These are phyloP conservation scores for Medakamo hakoo DNA, from an alignment of 139 green algal species.

Conservation along the genomic window DNA sequence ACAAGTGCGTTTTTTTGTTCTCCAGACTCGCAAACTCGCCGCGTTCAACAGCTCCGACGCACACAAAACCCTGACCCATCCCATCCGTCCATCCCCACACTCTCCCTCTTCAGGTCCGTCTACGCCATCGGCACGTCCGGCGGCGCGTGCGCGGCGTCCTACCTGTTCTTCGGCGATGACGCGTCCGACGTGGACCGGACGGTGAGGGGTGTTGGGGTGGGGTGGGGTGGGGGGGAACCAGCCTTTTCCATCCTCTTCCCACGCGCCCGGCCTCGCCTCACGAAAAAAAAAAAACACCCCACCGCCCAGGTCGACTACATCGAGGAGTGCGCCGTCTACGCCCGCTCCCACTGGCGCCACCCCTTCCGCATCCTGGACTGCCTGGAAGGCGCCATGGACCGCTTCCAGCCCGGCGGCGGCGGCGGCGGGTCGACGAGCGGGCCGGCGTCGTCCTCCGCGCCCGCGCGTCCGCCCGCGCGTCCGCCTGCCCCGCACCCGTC, in stretches of 20 bases:
- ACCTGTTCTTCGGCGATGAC: slow-evolving; percentile 2
- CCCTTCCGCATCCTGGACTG: slow-evolving; percentile 5
- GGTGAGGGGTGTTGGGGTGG: background rate
- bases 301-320: background rate
- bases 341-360: background rate
- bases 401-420: background rate
- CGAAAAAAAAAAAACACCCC: background rate
- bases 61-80: background rate
- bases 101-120: slow-evolving; percentile 2
- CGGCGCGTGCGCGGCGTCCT: slow-evolving; percentile 8
- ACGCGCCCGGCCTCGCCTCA: no score
- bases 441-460: no score
- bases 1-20: background rate
- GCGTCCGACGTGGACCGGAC: background rate
- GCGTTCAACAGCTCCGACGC: background rate
- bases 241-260: no score
- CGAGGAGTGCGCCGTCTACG: background rate
- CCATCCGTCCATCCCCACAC: background rate
- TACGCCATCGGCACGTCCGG: slow-evolving; percentile 8
- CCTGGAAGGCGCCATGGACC: slow-evolving; percentile 6
- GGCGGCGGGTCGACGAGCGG: background rate
- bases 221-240: no score
- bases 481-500: background rate
- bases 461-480: no score
- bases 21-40: background rate